Conservation (phyloP, 768 basidiomycete genomes). For the Dictyophora rubrovolvata region DNA sequence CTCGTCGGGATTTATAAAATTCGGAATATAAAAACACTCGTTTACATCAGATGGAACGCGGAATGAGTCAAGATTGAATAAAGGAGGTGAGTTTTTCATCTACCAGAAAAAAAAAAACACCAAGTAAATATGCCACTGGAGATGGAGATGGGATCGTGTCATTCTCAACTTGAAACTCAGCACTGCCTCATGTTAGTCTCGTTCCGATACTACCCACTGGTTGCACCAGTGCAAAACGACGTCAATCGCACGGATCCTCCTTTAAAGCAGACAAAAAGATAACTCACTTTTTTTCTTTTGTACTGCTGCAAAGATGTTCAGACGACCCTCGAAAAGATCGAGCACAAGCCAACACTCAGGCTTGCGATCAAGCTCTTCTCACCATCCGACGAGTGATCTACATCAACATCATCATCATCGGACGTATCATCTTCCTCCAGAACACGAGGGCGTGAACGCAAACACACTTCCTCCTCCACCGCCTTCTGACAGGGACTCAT, state of each 20-base stretch:
- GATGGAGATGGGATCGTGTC: neutral
- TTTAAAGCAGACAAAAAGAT: neutral
- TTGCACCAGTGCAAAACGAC: neutral
- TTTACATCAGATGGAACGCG: constrained; percentile 10
- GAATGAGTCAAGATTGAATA: neutral
- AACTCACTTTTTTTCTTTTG: no score
- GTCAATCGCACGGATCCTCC: neutral
- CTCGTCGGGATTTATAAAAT: constrained; percentile 67
- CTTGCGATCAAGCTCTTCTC: neutral
- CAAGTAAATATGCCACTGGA: no score
- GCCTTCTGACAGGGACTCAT: no score
- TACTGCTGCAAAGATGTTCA: neutral
- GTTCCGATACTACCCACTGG: neutral
- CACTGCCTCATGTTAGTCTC: neutral
- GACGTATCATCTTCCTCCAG: neutral
- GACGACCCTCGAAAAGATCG: neutral
- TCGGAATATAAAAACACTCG: constrained; percentile 59
- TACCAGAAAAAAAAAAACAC: no score
- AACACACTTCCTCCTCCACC: neutral
- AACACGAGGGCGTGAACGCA: neutral
- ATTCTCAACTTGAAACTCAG: neutral
- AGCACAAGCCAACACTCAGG: neutral
- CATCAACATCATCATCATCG: no score
- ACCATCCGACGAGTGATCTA: no score
- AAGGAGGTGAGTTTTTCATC: no score